Base-by-base conservation (phyloP, 495 filamentous ascomycete genomes). In the Delitschia confertaspora region DNA sequence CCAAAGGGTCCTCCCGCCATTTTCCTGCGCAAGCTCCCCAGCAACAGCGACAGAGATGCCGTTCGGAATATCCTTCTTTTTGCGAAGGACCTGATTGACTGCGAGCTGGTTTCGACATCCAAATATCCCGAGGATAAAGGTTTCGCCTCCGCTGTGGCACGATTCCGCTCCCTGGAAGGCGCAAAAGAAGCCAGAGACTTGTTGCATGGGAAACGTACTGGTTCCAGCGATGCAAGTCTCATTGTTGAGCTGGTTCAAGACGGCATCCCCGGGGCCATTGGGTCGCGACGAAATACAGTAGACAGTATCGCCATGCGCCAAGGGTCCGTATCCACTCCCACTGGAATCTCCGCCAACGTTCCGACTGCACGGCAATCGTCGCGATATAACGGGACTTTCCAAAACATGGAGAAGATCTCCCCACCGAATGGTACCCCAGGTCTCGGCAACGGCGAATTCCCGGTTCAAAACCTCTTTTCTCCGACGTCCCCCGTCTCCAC, bases 401-500 rank as follows among this genome's bases (percentile, higher is more conserved):
- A 85, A 48, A 71, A 73, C 10, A 59, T 83, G 40, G 83, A 88
- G 45, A 74, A 76, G 48, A 70, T 86, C n/a, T 79, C 80, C 11
- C 75, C 82, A 5, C 67, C 76, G 10, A 70, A 71, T 45, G 74
- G 72, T 23, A 66, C 69, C n/a, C 62, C 69, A 4, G 60, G 69
- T 9, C 74, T 76, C 48, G 60, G 69, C 22, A 75, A 73, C 49
- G 63, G 59, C 10, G 76, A 85, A 33, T 69, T 83, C 34, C 65
- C 73, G 3, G 66, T 73, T 37, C 70, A 78, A 4, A 83, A 66
- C 49, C 61, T 91, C 27, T 94, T 93, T 65, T 85, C 81, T 13
- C 83, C 85, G 2, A 82, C 88, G 55, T 93, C 85, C 17, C 83
- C 85, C 7, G 80, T 91, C 45, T 81, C 77, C 27, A 86, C 83